Evolutionary conservation across 2,329 filamentous ascomycete genomes (phyloP).

Genomic region (Epichloe typhina): DNA sequence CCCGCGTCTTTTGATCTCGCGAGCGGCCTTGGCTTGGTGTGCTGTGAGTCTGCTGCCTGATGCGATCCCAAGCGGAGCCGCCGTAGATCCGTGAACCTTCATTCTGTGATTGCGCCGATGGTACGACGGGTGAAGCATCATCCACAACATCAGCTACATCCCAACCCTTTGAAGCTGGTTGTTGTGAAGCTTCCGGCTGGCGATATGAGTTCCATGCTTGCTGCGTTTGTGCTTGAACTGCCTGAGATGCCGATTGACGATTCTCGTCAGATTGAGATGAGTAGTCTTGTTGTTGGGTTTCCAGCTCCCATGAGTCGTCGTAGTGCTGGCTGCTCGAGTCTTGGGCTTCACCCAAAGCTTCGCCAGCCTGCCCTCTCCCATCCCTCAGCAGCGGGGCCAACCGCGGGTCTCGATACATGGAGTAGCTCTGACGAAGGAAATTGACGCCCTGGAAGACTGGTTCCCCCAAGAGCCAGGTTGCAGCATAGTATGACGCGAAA

Average conservation of each 20-base stretch:
- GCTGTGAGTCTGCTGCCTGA: conserved; percentile 25
- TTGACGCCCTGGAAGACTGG: conserved; percentile 19
- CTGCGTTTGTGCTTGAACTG: conserved; percentile 3
- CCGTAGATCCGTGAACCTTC: conserved; percentile 7
- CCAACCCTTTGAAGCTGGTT: conserved; percentile 11
- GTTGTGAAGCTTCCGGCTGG: conserved; percentile 5
- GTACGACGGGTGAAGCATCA: conserved; percentile 31
- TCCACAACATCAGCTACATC: conserved; percentile 18
- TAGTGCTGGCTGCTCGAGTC: conserved; percentile 8
- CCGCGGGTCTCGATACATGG: conserved; percentile 17
- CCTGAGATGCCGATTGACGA: conserved; percentile 1
- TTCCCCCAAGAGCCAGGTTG: conserved; percentile 12
- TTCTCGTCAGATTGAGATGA: conserved; percentile 2
- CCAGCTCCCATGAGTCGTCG: conserved; percentile 8
- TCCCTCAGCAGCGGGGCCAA: conserved; percentile 13
- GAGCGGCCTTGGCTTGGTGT: conserved; percentile 12
- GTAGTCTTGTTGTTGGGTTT: conserved; percentile 8
- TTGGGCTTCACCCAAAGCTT: conserved; percentile 6
- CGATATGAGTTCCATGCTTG: conserved; percentile 8
- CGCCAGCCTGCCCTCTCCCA: conserved; percentile 8
- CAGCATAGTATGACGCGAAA: conserved; percentile 19
- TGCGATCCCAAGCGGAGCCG: conserved; percentile 31
- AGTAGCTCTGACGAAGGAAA: conserved; percentile 12
- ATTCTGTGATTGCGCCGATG: conserved; percentile 15
- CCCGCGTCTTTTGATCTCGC: conserved; percentile 10